Base-by-base conservation (phyloP, 2,329 filamentous ascomycete species). In the Passalora sequoiae region DNA sequence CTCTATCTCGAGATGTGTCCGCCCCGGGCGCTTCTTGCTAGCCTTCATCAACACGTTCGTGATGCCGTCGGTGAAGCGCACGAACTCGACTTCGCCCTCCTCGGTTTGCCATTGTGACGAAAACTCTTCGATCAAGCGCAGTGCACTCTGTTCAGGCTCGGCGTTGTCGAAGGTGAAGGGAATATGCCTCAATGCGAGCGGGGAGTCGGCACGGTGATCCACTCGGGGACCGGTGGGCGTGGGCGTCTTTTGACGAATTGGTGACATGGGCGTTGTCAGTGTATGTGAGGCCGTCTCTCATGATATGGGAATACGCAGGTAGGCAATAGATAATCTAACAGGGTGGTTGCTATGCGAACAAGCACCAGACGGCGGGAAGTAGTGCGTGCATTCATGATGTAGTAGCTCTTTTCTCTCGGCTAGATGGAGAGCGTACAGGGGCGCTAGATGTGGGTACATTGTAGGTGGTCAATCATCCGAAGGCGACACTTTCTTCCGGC, bases 41-140 rank as follows among this genome's bases (percentile, higher is more conserved):
- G 83, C 81, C 65, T 89, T 89, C 51, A 89, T 74, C 37, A 91
- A 72, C 53, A 89, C 97, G 69, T 98, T 98, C 55, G 92, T 98
- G 69, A 97, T 98, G 62, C 92, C 92, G 61, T 98, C 92, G 28
- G 89, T 98, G 72, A 97, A 98, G 53, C 86, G 83, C 55, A 88
- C 76, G 62, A 97, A 87, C 60, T 92, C 82, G 58, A 98, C 76
- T 31, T 83, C 78, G 44, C 86, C 84, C 53, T 82, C 80, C 25
- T 77, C 72, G 36, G 77, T 75, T 55, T 81, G 76, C 92, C 92
- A 98, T 58, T 94, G 81, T 8, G 89, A 89, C 47, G 83, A 78
- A 49, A 96, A 74, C 20, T 86, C 78, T 56, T 88, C 73, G 59
- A 96, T 82, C 51, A 98, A 79, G 52, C 78, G 77, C 49, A 86